These are phyloP conservation scores for Penicillium sp. DNA, from an alignment of 2,329 filamentous ascomycete genomes.

Conservation along the genomic window DNA sequence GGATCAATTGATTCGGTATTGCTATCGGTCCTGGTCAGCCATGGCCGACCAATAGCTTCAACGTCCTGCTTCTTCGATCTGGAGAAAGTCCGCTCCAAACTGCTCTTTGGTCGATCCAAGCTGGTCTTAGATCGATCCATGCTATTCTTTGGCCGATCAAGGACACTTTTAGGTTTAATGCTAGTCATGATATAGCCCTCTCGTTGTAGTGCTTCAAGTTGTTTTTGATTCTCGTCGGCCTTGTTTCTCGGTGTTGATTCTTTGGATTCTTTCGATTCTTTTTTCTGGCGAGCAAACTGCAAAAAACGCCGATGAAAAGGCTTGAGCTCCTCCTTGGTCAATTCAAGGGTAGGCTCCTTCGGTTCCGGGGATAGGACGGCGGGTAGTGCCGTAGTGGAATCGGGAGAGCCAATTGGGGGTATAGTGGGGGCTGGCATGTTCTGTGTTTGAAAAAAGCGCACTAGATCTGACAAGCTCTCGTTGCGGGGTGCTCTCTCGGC, in stretches of 20 bases:
- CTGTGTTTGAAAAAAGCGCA: slow-evolving; percentile 37
- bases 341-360: background rate
- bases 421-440: slow-evolving; percentile 17
- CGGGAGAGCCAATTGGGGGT: slow-evolving; percentile 16
- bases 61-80: slow-evolving; percentile 34
- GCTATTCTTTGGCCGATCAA: slow-evolving; percentile 8
- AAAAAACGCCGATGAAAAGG: slow-evolving; percentile 36
- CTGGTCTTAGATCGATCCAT: slow-evolving; percentile 7
- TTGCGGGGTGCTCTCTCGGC: slow-evolving; percentile 30
- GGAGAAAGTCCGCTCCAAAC: slow-evolving; percentile 25
- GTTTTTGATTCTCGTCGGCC: slow-evolving; percentile 25
- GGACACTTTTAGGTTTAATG: slow-evolving; percentile 11
- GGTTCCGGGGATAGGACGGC: slow-evolving; percentile 27
- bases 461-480: slow-evolving; percentile 36
- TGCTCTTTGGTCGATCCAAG: slow-evolving; percentile 23
- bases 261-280: slow-evolving; percentile 28
- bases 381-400: slow-evolving; percentile 27
- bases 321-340: slow-evolving; percentile 17
- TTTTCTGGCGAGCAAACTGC: slow-evolving; percentile 35
- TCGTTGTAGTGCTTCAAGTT: slow-evolving; percentile 31
- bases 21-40: slow-evolving; percentile 32
- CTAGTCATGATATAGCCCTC: slow-evolving; percentile 30
- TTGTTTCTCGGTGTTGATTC: slow-evolving; percentile 23
- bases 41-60: slow-evolving; percentile 39
- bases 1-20: slow-evolving; percentile 10